These are phyloP conservation scores for Termitomyces heimii DNA, from an alignment of 768 basidiomycete species.

Conservation along the genomic window DNA sequence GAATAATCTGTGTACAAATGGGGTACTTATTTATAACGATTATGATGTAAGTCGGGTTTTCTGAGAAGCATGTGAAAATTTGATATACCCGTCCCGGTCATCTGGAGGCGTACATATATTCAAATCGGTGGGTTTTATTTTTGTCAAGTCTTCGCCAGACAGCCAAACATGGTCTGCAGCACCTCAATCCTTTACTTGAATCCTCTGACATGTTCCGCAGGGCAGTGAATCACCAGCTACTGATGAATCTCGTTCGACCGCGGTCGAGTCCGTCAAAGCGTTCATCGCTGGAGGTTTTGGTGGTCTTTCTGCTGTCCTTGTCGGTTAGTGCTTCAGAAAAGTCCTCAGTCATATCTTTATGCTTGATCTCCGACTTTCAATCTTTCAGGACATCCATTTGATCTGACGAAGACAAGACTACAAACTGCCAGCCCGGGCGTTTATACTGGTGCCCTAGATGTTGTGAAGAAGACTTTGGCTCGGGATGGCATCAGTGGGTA, in stretches of 20 bases:
- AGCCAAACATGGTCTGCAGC: slow-evolving; percentile 12
- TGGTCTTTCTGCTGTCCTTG: slow-evolving; percentile 80
- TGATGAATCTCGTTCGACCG: slow-evolving; percentile 33
- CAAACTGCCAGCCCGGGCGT: slow-evolving; percentile 88
- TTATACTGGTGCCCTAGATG: slow-evolving; percentile 91
- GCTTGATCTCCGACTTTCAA: background rate
- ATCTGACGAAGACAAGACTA: slow-evolving; percentile 92
- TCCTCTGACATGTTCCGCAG: slow-evolving; percentile 11
- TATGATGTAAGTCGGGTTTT: background rate
- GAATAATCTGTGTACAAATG: background rate
- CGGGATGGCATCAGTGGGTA: slow-evolving; percentile 88
- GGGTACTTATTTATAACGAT: background rate
- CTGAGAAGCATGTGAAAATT: background rate
- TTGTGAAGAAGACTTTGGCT: slow-evolving; percentile 87
- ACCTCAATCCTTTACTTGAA: background rate
- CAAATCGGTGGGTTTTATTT: background rate
- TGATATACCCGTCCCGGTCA: background rate
- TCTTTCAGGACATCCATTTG: slow-evolving; percentile 86
- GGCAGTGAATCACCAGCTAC: slow-evolving; percentile 29
- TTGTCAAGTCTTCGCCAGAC: background rate
- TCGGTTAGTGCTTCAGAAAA: slow-evolving; percentile 52
- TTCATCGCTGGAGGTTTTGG: slow-evolving; percentile 95
- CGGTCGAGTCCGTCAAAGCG: slow-evolving; percentile 58
- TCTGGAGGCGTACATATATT: background rate
- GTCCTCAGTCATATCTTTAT: background rate